Evolutionary conservation across 2,329 filamentous ascomycete genomes (phyloP).

Genomic region (Coniosporium tulheliwenetii): DNA sequence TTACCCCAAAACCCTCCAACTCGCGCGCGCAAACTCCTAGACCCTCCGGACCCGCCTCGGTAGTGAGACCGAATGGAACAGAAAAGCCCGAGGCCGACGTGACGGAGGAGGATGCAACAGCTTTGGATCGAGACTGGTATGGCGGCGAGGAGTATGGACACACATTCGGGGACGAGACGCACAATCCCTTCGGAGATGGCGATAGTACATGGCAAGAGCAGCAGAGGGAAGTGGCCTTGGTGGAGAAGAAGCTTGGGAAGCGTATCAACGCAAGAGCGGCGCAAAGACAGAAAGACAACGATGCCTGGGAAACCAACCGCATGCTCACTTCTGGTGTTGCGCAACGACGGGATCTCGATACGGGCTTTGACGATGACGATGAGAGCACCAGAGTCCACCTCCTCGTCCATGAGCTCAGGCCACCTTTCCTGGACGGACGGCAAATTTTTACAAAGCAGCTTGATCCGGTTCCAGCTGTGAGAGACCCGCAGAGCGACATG

Average conservation of each 20-base stretch:
- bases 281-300: conserved; percentile 84
- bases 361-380: conserved; percentile 79
- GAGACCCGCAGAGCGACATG: conserved; percentile 95
- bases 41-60: conserved; percentile 13
- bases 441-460: conserved; percentile 96
- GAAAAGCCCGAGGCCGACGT: conserved; percentile 47
- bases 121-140: conserved; percentile 86
- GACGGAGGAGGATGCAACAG: conserved; percentile 53
- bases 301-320: conserved; percentile 96
- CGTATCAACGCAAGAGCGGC: conserved; percentile 57
- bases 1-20: conserved; percentile 14
- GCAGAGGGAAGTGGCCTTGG: conserved; percentile 54
- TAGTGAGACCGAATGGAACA: conserved; percentile 39
- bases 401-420: conserved; percentile 81
- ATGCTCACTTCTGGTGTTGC: conserved; percentile 96
- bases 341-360: conserved; percentile 66
- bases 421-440: conserved; percentile 86
- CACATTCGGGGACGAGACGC: conserved; percentile 78
- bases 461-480: conserved; percentile 83
- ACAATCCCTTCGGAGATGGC: conserved; percentile 76
- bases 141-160: conserved; percentile 73
- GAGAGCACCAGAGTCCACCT: conserved; percentile 81
- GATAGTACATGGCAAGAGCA: conserved; percentile 61
- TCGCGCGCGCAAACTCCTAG: conserved; percentile 20
- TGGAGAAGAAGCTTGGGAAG: conserved; percentile 65